These are phyloP conservation scores for Cadophora luteo-olivacea DNA, from an alignment of 2,329 filamentous ascomycete genomes.

Conservation along the genomic window DNA sequence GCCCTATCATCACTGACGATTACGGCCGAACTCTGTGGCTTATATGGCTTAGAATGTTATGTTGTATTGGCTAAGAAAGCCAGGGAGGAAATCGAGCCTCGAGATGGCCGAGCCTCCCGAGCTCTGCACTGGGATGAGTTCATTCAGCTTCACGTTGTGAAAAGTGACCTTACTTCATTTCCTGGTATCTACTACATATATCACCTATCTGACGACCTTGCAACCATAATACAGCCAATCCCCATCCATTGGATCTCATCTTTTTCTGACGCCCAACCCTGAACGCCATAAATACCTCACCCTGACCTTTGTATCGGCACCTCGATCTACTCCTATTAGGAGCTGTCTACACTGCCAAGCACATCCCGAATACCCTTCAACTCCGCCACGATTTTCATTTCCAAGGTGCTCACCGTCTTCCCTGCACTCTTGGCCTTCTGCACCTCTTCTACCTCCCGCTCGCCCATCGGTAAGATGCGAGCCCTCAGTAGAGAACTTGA, in stretches of 20 bases:
- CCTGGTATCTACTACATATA: conserved; percentile 8
- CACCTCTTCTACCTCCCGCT: conserved; percentile 71
- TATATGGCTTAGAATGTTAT: not conserved
- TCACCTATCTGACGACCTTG: conserved; percentile 5
- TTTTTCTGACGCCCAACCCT: conserved; percentile 15
- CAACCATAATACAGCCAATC: conserved; percentile 8
- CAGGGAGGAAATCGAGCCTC: not conserved
- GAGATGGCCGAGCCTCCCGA: not conserved
- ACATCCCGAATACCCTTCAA: conserved; percentile 52
- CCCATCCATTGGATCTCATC: not conserved
- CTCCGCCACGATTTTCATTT: conserved; percentile 77
- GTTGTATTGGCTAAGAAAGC: not conserved
- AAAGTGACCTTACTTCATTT: conserved; percentile 12
- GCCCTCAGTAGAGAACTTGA: conserved; percentile 73
- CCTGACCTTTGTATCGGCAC: not conserved
- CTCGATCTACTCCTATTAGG: conserved; percentile 1
- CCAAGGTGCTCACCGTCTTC: conserved; percentile 27
- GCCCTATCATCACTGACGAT: too few species aligned
- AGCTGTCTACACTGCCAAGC: conserved; percentile 35
- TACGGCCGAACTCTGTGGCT: too few species aligned
- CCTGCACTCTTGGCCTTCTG: conserved; percentile 48
- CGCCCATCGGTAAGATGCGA: conserved; percentile 74
- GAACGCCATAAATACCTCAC: conserved; percentile 12
- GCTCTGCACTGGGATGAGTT: not conserved
- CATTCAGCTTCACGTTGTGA: not conserved